phyloP scores from a whole-genome alignment of 495 filamentous ascomycete species.

The Podospora bellae-mahoneyi region DNA sequence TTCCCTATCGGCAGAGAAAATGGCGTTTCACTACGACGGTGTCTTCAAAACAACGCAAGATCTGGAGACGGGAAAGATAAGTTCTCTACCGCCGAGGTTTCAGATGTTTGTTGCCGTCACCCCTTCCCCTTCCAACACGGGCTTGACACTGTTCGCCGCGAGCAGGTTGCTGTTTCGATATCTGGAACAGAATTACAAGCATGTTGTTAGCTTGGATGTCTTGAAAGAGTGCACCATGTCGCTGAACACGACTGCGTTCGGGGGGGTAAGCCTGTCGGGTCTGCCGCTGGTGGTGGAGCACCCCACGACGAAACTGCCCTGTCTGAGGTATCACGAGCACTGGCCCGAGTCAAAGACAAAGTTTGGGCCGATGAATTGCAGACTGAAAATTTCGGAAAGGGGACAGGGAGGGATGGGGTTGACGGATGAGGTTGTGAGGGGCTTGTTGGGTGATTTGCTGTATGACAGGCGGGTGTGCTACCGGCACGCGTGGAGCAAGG shows the following conservation, averaged over 20 bases:
- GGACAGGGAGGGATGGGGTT: slow-evolving; percentile 21
- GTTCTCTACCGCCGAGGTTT: not conserved
- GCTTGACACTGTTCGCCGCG: slow-evolving; percentile 51
- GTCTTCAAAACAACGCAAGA: slow-evolving; percentile 44
- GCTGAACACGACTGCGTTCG: not conserved
- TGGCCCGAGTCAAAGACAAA: slow-evolving; percentile 50
- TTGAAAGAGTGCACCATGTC: not conserved
- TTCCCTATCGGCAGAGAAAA: slow-evolving; percentile 49
- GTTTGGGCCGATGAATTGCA: slow-evolving; percentile 32
- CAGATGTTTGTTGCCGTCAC: slow-evolving; percentile 14
- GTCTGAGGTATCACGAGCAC: slow-evolving; percentile 54
- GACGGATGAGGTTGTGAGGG: slow-evolving; percentile 18
- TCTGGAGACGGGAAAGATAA: slow-evolving; percentile 32
- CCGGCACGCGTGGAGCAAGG: slow-evolving; percentile 50
- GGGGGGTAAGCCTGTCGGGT: slow-evolving; percentile 33
- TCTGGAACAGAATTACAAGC: slow-evolving; percentile 33
- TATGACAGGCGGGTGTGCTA: slow-evolving; percentile 51
- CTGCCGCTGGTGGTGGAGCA: slow-evolving; percentile 51
- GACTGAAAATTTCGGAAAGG: not conserved
- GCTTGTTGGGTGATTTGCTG: slow-evolving; percentile 34
- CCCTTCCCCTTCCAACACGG: slow-evolving; percentile 29
- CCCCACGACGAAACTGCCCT: slow-evolving; percentile 41
- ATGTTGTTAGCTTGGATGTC: slow-evolving; percentile 9
- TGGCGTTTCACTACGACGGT: slow-evolving; percentile 58
- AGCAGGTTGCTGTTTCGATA: slow-evolving; percentile 52